phyloP scores from a whole-genome alignment of 2,329 filamentous ascomycete genomes.

The Cucurbitaria berberidis region DNA sequence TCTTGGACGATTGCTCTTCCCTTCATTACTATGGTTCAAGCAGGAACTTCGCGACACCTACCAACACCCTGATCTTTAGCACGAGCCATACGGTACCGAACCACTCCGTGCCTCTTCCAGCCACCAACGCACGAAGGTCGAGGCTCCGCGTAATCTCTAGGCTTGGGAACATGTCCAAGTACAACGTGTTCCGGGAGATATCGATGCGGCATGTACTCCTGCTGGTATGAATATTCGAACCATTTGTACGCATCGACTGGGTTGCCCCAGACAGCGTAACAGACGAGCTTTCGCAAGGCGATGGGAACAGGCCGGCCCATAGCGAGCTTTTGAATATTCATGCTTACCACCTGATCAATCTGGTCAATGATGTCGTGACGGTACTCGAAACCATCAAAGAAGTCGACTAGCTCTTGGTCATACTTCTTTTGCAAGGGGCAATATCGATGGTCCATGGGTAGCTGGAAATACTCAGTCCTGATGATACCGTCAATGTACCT shows the following conservation, averaged over 20 bases:
- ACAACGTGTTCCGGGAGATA: conserved; percentile 39
- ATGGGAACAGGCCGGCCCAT: conserved; percentile 11
- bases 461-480: conserved; percentile 14
- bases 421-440: conserved; percentile 9
- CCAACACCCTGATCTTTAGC: conserved; percentile 35
- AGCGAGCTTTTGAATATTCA: conserved; percentile 13
- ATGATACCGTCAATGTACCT: conserved; percentile 27
- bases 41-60: conserved; percentile 6
- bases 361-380: conserved; percentile 29
- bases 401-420: conserved; percentile 32
- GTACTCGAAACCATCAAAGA: conserved; percentile 33
- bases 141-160: conserved; percentile 15
- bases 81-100: conserved; percentile 33
- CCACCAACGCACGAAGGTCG: conserved; percentile 7
- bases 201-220: conserved; percentile 27
- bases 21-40: background rate
- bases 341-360: conserved; percentile 28
- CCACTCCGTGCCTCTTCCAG: conserved; percentile 13
- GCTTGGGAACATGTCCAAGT: conserved; percentile 25
- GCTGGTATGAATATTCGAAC: conserved; percentile 38
- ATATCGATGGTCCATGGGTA: conserved; percentile 17
- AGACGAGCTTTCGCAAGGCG: conserved; percentile 26
- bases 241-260: conserved; percentile 40
- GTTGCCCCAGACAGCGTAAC: conserved; percentile 36
- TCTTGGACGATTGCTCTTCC: background rate